Evolutionary conservation across 2,329 filamentous ascomycete genomes (phyloP).

Genomic region (Thermoascus crustaceus): DNA sequence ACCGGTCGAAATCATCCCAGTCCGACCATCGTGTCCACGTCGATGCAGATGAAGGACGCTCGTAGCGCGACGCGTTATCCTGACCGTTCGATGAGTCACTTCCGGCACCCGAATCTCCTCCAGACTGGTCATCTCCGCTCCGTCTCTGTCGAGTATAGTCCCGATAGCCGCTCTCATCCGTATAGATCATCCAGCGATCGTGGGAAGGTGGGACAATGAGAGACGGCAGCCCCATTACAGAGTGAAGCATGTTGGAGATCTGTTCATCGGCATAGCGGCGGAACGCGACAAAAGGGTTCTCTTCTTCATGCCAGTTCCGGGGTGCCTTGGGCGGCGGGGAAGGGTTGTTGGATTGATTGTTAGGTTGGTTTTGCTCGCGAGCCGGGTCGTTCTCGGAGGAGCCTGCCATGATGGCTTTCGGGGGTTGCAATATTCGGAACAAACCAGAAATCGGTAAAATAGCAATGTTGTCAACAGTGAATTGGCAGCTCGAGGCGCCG

Average conservation of each 20-base stretch:
- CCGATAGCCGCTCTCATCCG: conserved; percentile 22
- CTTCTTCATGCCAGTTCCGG: conserved; percentile 22
- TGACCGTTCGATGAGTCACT: conserved; percentile 1
- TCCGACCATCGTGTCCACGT: conserved; percentile 11
- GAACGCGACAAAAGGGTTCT: conserved; percentile 53
- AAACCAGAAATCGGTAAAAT: conserved; percentile 6
- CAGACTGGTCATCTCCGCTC: conserved; percentile 6
- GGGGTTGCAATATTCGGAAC: neutral
- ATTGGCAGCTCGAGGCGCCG: conserved; percentile 5
- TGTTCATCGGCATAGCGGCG: conserved; percentile 54
- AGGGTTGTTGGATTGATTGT: conserved; percentile 6
- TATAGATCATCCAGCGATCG: conserved; percentile 28
- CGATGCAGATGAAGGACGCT: neutral
- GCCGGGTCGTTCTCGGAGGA: conserved; percentile 2
- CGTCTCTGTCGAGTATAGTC: conserved; percentile 13
- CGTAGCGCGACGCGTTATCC: neutral
- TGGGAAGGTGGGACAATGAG: conserved; percentile 22
- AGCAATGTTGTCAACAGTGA: conserved; percentile 8
- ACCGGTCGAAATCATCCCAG: conserved; percentile 14
- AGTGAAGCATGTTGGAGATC: conserved; percentile 46
- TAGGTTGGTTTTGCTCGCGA: conserved; percentile 4
- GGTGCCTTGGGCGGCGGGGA: conserved; percentile 9
- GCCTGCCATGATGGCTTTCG: conserved; percentile 5
- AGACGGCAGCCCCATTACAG: conserved; percentile 41
- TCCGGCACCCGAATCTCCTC: neutral